These are phyloP conservation scores for Butyriboletus loyo DNA, from an alignment of 768 basidiomycete species.

Conservation along the genomic window DNA sequence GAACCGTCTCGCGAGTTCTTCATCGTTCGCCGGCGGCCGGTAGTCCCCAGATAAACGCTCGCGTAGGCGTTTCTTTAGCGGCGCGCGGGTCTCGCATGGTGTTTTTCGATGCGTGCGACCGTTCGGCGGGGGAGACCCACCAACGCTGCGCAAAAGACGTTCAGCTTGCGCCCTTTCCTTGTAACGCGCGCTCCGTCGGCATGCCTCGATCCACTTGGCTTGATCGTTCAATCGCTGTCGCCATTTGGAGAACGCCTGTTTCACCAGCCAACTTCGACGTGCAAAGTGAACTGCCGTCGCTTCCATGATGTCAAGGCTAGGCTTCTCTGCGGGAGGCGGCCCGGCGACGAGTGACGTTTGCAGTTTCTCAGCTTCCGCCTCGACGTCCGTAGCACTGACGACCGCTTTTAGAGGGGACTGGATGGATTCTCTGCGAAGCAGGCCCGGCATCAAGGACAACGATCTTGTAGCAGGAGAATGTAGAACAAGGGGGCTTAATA, in stretches of 20 bases:
- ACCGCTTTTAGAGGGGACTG: constrained; percentile 25
- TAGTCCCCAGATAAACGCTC: constrained; percentile 43
- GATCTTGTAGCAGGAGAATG: constrained; percentile 25
- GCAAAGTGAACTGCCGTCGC: constrained; percentile 43
- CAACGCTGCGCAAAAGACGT: constrained; percentile 30
- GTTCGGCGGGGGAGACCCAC: constrained; percentile 11
- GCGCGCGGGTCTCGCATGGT: constrained; percentile 20
- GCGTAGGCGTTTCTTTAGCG: constrained; percentile 31
- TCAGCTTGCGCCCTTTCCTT: constrained; percentile 45
- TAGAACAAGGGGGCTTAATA: constrained; percentile 30
- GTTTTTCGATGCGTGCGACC: constrained; percentile 20
- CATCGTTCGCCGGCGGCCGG: constrained; percentile 55
- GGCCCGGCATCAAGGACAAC: constrained; percentile 10
- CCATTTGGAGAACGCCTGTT: constrained; percentile 46
- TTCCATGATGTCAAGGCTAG: constrained; percentile 30
- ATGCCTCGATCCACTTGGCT: constrained; percentile 61
- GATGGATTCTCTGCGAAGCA: constrained; percentile 23
- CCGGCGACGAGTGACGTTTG: background rate
- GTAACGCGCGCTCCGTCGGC: constrained; percentile 58
- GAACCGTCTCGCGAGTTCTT: constrained; percentile 60
- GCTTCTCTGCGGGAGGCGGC: constrained; percentile 10
- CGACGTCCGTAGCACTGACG: constrained; percentile 10
- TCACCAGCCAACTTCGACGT: constrained; percentile 39
- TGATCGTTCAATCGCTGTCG: constrained; percentile 41
- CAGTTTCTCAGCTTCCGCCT: constrained; percentile 5